Conservation (phyloP, 495 filamentous ascomycete species). For the Terfezia claveryi region DNA sequence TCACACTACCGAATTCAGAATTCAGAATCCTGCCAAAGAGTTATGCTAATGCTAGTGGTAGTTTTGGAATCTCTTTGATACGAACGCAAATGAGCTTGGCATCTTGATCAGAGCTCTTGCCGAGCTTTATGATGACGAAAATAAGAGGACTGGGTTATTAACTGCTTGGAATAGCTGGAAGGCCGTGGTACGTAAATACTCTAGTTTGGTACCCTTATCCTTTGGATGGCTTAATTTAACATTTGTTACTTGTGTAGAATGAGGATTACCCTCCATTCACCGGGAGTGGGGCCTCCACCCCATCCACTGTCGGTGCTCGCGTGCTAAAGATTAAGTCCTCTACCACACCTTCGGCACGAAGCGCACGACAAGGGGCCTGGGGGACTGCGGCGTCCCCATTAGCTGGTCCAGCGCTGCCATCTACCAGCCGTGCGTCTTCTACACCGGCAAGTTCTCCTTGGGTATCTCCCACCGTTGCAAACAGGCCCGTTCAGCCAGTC, state of each 20-base stretch:
- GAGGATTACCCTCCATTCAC: slow-evolving; percentile 83
- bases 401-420: background rate
- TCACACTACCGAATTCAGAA: background rate
- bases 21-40: background rate
- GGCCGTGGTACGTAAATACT: slow-evolving; percentile 30
- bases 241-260: slow-evolving; percentile 25
- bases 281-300: slow-evolving; percentile 25
- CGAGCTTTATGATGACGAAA: slow-evolving; percentile 70
- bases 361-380: slow-evolving; percentile 31
- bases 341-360: slow-evolving; percentile 48
- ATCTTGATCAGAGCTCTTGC: slow-evolving; percentile 81
- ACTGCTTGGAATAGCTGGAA: slow-evolving; percentile 87
- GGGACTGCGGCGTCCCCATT: slow-evolving; percentile 15
- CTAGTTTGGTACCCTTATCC: background rate
- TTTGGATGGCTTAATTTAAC: too few relatives aligned
- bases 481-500: background rate
- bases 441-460: background rate
- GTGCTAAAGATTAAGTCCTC: slow-evolving; percentile 56
- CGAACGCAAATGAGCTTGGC: slow-evolving; percentile 51
- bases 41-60: background rate
- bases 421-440: background rate
- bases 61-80: slow-evolving; percentile 55
- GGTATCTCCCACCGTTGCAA: background rate
- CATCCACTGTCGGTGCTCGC: slow-evolving; percentile 25
- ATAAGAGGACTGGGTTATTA: slow-evolving; percentile 46